Evolutionary conservation across 148 eudicot species (phyloP), one percentile per base, ranked within the genome.

Genomic region (Chenopodium quinoa): DNA sequence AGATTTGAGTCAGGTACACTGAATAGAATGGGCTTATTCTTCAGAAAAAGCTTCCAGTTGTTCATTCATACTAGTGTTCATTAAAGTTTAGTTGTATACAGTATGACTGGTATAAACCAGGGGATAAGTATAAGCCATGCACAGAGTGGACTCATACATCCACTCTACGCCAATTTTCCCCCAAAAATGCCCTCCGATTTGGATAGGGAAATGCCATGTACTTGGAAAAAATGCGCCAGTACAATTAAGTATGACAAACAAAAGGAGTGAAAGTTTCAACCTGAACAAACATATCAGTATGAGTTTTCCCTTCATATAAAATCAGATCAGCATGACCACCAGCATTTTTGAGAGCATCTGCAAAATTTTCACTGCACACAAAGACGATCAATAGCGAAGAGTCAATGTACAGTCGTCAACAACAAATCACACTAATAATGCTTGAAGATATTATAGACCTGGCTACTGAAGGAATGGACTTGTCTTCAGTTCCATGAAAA

Each of bases 271-370:
- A 17, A 14, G 22, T 13, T 62, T 44, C 83, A 78, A 93, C 99
- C 83, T 96, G 98, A 56, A 93, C 89, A 88, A 96, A 92, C 80
- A 96, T 79, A 88, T 96, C 98, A 13, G 98, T 93, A 82, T 96
- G 99, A 37, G 95, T 90, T 89, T 96, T 96, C 25, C 99, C 99
- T 71, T 89, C 83, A 78, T 84, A 93, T 75, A 96, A 74, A 74
- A 89, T 82, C 11, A 93, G 85, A 81, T 96, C 94, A 60, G 87
- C 97, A 76, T 78, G 88, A 56, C 88, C 99, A 83, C 97, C 97
- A n/a, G 81, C 89, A 69, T 78, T 85, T 65, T 70, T 82, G 78
- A 96, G 92, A 83, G 92, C 89, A 56, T 91, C 90, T 40, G 86
- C 99, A 76, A 94, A 94, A 37, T 80, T 75, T 81, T 65, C 82